A percentile compares a stretch with the other conserved stretches of the same genome.
phyloP scores from a whole-genome alignment of 2,329 filamentous ascomycete genomes.

The Colletotrichum gigasporum region DNA sequence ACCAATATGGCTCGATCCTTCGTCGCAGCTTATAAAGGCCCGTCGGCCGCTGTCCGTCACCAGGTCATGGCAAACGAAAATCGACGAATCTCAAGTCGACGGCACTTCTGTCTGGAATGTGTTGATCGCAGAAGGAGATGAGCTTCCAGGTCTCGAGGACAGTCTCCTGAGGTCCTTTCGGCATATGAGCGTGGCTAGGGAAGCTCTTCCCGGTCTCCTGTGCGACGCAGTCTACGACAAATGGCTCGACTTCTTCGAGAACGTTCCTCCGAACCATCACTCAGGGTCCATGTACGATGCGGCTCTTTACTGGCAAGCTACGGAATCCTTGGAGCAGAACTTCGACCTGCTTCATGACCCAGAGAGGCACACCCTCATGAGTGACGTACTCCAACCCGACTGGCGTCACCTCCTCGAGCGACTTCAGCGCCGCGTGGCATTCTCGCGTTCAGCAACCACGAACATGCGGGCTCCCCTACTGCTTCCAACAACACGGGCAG shows the following conservation, averaged over 20 bases:
- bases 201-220: slow-evolving; percentile 32
- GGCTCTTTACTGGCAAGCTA: slow-evolving; percentile 41
- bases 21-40: slow-evolving; percentile 33
- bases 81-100: slow-evolving; percentile 28
- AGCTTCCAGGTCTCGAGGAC: slow-evolving; percentile 23
- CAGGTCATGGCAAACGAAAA: slow-evolving; percentile 26
- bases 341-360: slow-evolving; percentile 34
- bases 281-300: slow-evolving; percentile 6
- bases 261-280: slow-evolving; percentile 33
- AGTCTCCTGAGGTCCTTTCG: slow-evolving; percentile 19
- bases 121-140: slow-evolving; percentile 27
- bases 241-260: slow-evolving; percentile 45
- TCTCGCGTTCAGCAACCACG: slow-evolving; percentile 15
- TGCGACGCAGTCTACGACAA: slow-evolving; percentile 38
- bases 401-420: slow-evolving; percentile 45
- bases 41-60: slow-evolving; percentile 27
- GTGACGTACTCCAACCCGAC: slow-evolving; percentile 26
- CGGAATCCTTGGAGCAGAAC: slow-evolving; percentile 47
- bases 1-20: slow-evolving; percentile 34
- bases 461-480: slow-evolving; percentile 34
- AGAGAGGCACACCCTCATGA: background rate
- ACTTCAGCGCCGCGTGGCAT: slow-evolving; percentile 36
- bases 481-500: slow-evolving; percentile 28
- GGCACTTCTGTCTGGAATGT: slow-evolving; percentile 30
- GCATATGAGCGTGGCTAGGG: slow-evolving; percentile 1